A percentile compares a stretch with the other conserved stretches of the same genome.
Evolutionary conservation across 202 grass and related monocot genomes (phyloP).

Genomic region (Bolboschoenoplectus hybrid): DNA sequence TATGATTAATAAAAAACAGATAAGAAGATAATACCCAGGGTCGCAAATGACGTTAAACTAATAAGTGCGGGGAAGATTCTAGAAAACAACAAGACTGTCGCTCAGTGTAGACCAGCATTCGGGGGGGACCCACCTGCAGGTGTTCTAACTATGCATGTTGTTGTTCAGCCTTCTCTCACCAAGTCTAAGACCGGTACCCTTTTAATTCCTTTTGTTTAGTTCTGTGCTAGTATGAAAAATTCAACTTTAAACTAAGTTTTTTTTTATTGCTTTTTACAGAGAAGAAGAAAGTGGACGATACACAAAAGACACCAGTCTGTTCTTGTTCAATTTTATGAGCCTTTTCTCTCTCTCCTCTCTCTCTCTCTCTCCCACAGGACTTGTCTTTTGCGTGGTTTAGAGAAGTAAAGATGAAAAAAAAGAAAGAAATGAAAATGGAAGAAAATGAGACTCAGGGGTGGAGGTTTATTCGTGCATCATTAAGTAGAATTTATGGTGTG

Average conservation of each 20-base stretch:
- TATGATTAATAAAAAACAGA: constrained; percentile 56
- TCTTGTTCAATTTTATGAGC: constrained; percentile 42
- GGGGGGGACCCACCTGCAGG: constrained; percentile 66
- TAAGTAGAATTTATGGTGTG: constrained; percentile 41
- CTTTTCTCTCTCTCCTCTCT: constrained; percentile 9
- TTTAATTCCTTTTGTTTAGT: constrained; percentile 17
- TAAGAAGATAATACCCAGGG: constrained; percentile 84
- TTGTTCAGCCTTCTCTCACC: constrained; percentile 75
- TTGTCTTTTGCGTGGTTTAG: constrained; percentile 37
- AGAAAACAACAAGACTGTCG: constrained; percentile 82
- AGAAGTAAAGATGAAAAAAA: constrained; percentile 40
- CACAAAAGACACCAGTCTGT: constrained; percentile 35
- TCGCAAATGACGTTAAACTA: constrained; percentile 82
- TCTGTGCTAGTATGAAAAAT: not conserved
- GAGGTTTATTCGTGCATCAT: constrained; percentile 34
- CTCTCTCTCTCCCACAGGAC: constrained; percentile 25
- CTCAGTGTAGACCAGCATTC: constrained; percentile 84
- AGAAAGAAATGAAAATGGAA: constrained; percentile 36
- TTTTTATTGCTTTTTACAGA: constrained; percentile 25
- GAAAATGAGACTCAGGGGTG: constrained; percentile 36
- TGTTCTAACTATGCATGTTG: constrained; percentile 87
- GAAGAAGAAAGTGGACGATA: constrained; percentile 42
- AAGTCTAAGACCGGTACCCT: constrained; percentile 84
- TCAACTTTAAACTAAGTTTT: constrained; percentile 4
- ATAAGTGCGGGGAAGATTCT: constrained; percentile 89